Percentiles rank a stretch among this genome's conserved stretches.
Conservation (phyloP, 139 green algal species). For the Chlamydomonas sp. region DNA sequence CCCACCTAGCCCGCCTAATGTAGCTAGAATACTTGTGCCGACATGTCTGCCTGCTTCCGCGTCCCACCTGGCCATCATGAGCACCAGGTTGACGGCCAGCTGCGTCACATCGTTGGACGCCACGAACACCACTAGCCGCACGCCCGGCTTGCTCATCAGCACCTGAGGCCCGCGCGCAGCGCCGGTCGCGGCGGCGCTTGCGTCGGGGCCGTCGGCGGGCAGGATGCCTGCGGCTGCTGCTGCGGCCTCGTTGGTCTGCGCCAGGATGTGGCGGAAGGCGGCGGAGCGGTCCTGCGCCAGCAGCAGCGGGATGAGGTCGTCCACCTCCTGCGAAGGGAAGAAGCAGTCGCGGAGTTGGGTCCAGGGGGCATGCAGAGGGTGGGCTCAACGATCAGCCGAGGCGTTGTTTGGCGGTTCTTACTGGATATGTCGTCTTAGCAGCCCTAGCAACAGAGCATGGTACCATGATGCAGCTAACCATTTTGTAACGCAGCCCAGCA, state of each 20-base stretch:
- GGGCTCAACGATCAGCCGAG: background rate
- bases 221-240: background rate
- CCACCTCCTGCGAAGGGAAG: conserved; percentile 3
- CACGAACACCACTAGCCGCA: conserved; percentile 39
- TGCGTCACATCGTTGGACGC: conserved; percentile 43
- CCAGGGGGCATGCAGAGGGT: background rate
- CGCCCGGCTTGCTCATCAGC: conserved; percentile 19
- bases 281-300: conserved; percentile 47
- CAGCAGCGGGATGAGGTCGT: conserved; percentile 50
- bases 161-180: background rate
- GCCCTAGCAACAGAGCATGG: no score
- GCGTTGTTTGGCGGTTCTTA: no score
- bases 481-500: no score
- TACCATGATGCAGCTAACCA: no score
- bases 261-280: conserved; percentile 40
- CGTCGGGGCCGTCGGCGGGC: background rate
- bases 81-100: conserved; percentile 44
- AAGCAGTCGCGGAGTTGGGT: background rate
- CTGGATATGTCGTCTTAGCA: no score
- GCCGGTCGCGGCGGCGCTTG: background rate
- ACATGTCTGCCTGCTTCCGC: background rate
- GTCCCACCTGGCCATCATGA: conserved; percentile 33
- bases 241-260: background rate
- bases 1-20: background rate
- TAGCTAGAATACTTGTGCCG: background rate